These are phyloP conservation scores for Reutealis trisperma DNA, from an alignment of 345 rosid genomes.

Conservation along the genomic window DNA sequence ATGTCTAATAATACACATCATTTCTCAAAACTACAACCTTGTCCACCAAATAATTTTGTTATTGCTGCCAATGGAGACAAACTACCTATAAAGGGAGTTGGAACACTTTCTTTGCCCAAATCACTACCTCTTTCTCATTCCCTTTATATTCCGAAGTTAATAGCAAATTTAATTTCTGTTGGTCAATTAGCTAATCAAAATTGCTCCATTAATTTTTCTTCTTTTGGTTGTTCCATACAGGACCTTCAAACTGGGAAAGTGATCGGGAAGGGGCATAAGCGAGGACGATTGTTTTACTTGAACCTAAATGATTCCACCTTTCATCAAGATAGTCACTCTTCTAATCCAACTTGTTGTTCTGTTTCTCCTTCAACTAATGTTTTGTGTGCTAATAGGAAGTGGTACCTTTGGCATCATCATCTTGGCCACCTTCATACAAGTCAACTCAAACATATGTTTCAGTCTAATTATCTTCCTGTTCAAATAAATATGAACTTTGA, in stretches of 20 bases:
- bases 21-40: not conserved
- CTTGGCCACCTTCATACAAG: not conserved
- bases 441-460: not conserved
- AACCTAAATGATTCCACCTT: not conserved
- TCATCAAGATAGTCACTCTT: not conserved
- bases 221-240: not conserved
- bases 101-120: not conserved
- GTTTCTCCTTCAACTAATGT: not conserved
- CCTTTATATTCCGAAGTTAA: not conserved
- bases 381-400: not conserved
- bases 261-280: not conserved
- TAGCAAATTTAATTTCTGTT: not conserved
- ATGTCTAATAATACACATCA: not conserved
- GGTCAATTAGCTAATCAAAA: not conserved
- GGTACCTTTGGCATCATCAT: not conserved
- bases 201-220: not conserved
- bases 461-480: not conserved
- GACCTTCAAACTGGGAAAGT: not conserved
- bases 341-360: not conserved
- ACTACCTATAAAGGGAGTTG: not conserved
- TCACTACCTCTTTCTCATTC: not conserved
- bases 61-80: not conserved
- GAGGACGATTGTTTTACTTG: not conserved
- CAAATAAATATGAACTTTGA: too few species aligned
- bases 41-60: not conserved